Evolutionary conservation across 1,284 basidiomycete genomes (phyloP), one percentile per base, ranked within the genome.

Genomic region (Volvariella volvacea): DNA sequence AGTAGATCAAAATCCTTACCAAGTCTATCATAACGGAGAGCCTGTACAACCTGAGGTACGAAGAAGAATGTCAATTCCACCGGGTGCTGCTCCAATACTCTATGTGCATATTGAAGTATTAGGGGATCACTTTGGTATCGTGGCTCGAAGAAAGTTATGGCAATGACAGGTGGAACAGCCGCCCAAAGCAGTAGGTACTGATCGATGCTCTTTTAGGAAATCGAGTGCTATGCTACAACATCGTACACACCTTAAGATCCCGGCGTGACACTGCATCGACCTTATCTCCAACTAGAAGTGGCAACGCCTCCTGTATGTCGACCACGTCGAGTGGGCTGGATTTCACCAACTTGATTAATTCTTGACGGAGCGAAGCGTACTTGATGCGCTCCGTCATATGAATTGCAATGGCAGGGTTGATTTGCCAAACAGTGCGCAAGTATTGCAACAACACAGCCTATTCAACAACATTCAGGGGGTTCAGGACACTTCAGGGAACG

Each of bases 11-110:
- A 38, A 28, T 37, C 2, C 25, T 52, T 57, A 88, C 94, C 94
- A 4, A 92, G 73, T 16, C 84, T 79, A 58, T 97, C 93, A 45
- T 86, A 80, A 9, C 93, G 83, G 15, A 99, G 73, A 2, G 93
- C 93, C 61, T 99, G 96, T 1, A 99, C 96, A 16, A 99, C 84
- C 73, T 99, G 96, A 0, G 96, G 96, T 14, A 99, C 92, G 61
- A 97, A 99, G 76, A 99, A 99, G 77, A 99, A 99, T 0, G 94
- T 95, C 39, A 98, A 63, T 19, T 92, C 85, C 14, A 99, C 90
- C 0, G 93, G 91, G 60, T 98, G 93, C 61, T 96, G 87, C 61
- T 95, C 92, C 34, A 99, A 71, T 1, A 94, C 91, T 40, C 94
- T 81, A 70, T 99, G 93, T 0, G 95, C 94, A 63, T 97, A 99